These are phyloP conservation scores for Halenospora varia DNA, from an alignment of 495 filamentous ascomycete genomes.

Conservation along the genomic window DNA sequence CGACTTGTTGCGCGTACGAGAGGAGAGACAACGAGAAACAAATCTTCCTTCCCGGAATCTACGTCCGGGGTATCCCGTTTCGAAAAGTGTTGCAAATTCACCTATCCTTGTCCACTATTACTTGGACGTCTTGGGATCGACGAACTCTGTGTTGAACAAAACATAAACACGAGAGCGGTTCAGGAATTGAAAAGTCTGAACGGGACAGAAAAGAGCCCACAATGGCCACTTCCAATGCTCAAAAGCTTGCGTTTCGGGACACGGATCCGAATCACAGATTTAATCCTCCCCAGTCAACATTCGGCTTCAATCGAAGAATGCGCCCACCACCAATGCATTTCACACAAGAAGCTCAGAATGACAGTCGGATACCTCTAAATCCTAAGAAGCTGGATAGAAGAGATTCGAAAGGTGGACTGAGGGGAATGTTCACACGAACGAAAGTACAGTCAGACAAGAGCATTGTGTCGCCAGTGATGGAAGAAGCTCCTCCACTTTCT, in stretches of 20 bases:
- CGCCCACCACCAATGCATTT: conserved; percentile 18
- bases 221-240: not conserved
- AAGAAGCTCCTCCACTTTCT: conserved; percentile 7
- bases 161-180: not conserved
- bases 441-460: conserved; percentile 15
- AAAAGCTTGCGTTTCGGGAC: conserved; percentile 1
- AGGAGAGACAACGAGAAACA: not conserved
- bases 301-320: conserved; percentile 13
- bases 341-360: not conserved
- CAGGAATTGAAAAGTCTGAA: not conserved
- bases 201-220: not conserved
- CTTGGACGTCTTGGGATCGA: not conserved
- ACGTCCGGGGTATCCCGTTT: not conserved
- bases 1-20: not conserved
- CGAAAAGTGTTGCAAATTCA: not conserved
- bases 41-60: not conserved
- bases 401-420: conserved; percentile 46
- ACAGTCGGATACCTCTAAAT: conserved; percentile 11
- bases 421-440: conserved; percentile 38
- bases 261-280: conserved; percentile 6
- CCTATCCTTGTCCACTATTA: not conserved
- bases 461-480: conserved; percentile 5
- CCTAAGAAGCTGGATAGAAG: conserved; percentile 31
- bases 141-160: not conserved
- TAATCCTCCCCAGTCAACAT: conserved; percentile 14